Conservation (phyloP, 371 early-diverging fungal species). For the Apophysomyces trapeziformis region DNA sequence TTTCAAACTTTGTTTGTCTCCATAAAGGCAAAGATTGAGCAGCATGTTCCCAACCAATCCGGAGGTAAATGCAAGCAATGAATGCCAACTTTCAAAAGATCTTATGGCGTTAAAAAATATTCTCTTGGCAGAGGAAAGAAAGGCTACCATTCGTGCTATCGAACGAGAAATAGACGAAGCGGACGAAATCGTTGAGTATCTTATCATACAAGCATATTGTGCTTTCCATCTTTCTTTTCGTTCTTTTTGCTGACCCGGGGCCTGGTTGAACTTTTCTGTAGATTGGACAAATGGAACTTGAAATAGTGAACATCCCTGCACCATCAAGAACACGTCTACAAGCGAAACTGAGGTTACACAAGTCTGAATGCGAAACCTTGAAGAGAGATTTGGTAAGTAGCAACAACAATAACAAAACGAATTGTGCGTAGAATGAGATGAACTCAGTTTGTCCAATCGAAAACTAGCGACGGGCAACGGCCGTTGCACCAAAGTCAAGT, state of each 20-base stretch:
- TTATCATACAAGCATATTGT: not conserved
- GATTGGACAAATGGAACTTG: constrained; percentile 94
- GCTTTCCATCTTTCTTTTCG: not conserved
- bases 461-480: constrained; percentile 43
- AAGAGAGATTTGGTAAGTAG: constrained; percentile 72
- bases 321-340: constrained; percentile 70
- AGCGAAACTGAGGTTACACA: constrained; percentile 74
- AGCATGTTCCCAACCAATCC: constrained; percentile 59
- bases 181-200: constrained; percentile 78
- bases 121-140: constrained; percentile 64
- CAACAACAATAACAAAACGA: too few relatives aligned
- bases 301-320: constrained; percentile 77
- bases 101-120: too few relatives aligned
- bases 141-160: constrained; percentile 71
- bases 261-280: constrained; percentile 29
- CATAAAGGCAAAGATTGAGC: constrained; percentile 64
- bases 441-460: not conserved
- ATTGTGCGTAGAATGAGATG: not conserved
- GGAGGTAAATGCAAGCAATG: constrained; percentile 50
- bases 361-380: constrained; percentile 76
- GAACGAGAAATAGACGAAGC: constrained; percentile 92
- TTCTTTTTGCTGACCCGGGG: not conserved
- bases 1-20: constrained; percentile 67
- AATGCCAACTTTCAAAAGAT: too few relatives aligned
- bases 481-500: constrained; percentile 45